Conservation (phyloP, 2,329 filamentous ascomycete species). For the Ophioceras dolichostomum region DNA sequence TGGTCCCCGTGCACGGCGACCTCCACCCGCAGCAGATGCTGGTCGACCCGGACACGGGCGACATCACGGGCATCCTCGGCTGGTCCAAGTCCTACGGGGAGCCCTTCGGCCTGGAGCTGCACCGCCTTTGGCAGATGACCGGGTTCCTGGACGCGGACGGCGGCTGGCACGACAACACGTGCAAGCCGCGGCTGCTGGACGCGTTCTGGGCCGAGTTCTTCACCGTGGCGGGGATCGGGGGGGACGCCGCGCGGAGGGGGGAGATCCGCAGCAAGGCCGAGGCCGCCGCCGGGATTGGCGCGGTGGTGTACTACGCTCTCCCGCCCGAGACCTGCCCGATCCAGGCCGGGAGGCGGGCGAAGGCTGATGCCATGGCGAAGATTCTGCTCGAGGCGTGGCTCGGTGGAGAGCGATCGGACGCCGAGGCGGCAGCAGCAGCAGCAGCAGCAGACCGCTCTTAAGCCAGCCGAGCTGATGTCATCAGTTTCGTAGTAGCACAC, state of each 20-base stretch:
- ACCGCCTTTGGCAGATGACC: neutral
- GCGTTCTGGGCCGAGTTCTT: neutral
- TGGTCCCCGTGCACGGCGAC: slow-evolving; percentile 16
- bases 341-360: neutral
- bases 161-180: neutral
- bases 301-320: neutral
- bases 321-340: neutral
- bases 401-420: neutral
- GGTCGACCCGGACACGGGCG: slow-evolving; percentile 18
- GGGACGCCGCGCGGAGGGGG: neutral
- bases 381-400: neutral
- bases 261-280: neutral
- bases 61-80: slow-evolving; percentile 25
- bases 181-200: neutral
- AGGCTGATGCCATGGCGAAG: neutral
- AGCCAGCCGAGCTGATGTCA: too few species aligned
- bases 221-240: neutral
- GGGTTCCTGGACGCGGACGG: neutral
- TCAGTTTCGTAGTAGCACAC: too few species aligned
- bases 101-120: neutral
- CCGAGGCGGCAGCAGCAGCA: neutral
- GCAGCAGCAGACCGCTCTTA: too few species aligned
- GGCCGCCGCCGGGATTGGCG: neutral
- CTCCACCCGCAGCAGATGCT: slow-evolving; percentile 25
- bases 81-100: neutral